Evolutionary conservation across 2,329 filamentous ascomycete species (phyloP), one percentile per base, ranked within the genome.

Genomic region (Fusarium dimerum): DNA sequence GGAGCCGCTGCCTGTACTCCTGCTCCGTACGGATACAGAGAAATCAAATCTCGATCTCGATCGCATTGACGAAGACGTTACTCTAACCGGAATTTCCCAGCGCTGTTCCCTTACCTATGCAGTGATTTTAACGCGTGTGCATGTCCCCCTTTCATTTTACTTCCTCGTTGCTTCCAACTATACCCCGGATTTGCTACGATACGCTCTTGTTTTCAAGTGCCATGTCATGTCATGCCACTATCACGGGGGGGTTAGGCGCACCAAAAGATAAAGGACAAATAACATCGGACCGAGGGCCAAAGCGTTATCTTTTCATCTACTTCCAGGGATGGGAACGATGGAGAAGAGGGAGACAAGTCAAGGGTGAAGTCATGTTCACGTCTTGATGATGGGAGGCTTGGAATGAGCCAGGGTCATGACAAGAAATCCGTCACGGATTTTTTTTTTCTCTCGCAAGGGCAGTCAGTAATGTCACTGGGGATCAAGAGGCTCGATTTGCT

Each of bases 331-430:
- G 20, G 20, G 20, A 7, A 26, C 20, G 36, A 46, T 38, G 20
- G 41, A 45, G 45, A 29, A 4, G 36, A 46, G 30, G 20, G 41
- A 45, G 45, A 29, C 49, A 38, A 48, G 26, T 44, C 12, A 34
- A 43, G 44, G 47, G 60, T 66, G 63, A 66, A 65, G 63, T 66
- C 63, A 66, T 65, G 41, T 54, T 50, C 57, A 57, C 56, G 55
- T 47, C 52, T 52, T 44, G n/a, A 30, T 51, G 41, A 49, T 36
- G 20, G 20, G 20, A 26, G 20, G 20, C 20, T 26, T 26, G 20
- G 20, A 26, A 26, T 26, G 20, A 26, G 20, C 20, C 20, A 26
- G 20, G 20, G 20, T 26, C 5, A 26, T 26, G 20, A 26, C 20
- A 26, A 26, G 20, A 26, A 26, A n/a, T n/a, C n/a, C n/a, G n/a